phyloP scores from a whole-genome alignment of 768 basidiomycete species.

The Boletus patriciae region DNA sequence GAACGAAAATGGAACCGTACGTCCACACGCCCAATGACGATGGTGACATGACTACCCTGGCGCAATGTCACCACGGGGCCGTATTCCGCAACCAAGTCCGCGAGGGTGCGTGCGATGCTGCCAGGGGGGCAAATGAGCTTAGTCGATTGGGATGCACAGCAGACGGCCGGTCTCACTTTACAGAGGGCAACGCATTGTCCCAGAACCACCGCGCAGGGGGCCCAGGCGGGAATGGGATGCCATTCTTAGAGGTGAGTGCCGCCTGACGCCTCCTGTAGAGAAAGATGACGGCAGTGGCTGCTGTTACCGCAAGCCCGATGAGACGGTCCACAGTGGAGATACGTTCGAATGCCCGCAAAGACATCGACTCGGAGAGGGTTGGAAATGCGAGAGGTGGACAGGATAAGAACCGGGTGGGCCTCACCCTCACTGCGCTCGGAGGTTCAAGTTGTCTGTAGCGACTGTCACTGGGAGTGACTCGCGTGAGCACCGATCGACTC shows the following conservation, averaged over 20 bases:
- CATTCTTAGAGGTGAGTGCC: slow-evolving; percentile 2
- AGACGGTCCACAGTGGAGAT: background rate
- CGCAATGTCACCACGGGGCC: slow-evolving; percentile 57
- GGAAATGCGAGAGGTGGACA: background rate
- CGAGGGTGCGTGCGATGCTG: slow-evolving; percentile 35
- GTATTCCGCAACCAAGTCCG: slow-evolving; percentile 55
- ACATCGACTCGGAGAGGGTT: slow-evolving; percentile 1
- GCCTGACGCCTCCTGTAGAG: slow-evolving; percentile 2
- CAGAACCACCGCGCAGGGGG: slow-evolving; percentile 28
- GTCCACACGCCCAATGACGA: slow-evolving; percentile 24
- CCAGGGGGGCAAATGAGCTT: background rate
- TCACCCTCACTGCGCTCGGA: background rate
- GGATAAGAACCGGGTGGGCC: background rate
- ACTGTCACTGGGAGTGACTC: too few relatives aligned
- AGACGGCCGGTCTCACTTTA: slow-evolving; percentile 14
- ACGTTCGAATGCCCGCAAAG: background rate
- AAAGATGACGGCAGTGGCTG: background rate
- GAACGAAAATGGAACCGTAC: slow-evolving; percentile 5
- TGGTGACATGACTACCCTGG: slow-evolving; percentile 37
- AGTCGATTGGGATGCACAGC: background rate
- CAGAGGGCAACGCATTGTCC: slow-evolving; percentile 20
- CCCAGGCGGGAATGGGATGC: slow-evolving; percentile 26
- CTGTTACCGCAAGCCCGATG: slow-evolving; percentile 1
- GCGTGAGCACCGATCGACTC: too few relatives aligned
- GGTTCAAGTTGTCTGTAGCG: too few relatives aligned